Base-by-base conservation (phyloP, 164 flowering plant genomes). In the Amborella trichopoda region DNA sequence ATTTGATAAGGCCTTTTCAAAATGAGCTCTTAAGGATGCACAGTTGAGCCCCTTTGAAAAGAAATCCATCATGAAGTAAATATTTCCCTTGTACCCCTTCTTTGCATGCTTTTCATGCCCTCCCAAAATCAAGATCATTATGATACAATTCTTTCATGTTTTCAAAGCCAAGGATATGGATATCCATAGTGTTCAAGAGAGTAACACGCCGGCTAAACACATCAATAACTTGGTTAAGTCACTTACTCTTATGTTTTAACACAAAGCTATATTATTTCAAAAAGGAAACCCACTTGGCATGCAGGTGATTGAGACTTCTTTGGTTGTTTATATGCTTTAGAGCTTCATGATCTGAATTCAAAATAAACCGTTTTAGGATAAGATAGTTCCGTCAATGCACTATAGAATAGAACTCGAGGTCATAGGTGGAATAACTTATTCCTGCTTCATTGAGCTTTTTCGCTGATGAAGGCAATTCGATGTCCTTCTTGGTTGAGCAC, bases 341-440 rank as follows among this genome's bases (percentile, higher is more conserved):
- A 13, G 20, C 49, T n/a, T 45, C 34, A 26, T 45, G 9, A 18
- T 45, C 49, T 9, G 34, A n/a, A 2, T 3, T 16, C 6, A 27
- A 13, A 14, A 45, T 14, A 26, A 27, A 45, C 5, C 28, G 33
- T 2, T 26, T 26, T n/a, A 4, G 6, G 18, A 45, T 45, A 10
- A 45, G 20, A 5, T 45, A 45, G 28, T 25, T 11, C 22, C 21
- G n/a, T 34, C 34, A 45, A 27, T 45, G 33, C 17, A 50, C 45
- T 4, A 39, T 30, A 10, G 34, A 32, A 25, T 50, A 50, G 4
- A 50, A 50, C 17, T 50, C 33, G 23, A 50, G 22, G 40, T 38
- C 54, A 50, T 40, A 50, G 16, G 54, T 18, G 21, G 25, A 37
- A 8, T 50, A 27, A 5, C 19, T 26, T 14, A 3, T 8, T 11